These are phyloP conservation scores for Myriangium duriaei DNA, from an alignment of 2,329 filamentous ascomycete species.

Conservation along the genomic window DNA sequence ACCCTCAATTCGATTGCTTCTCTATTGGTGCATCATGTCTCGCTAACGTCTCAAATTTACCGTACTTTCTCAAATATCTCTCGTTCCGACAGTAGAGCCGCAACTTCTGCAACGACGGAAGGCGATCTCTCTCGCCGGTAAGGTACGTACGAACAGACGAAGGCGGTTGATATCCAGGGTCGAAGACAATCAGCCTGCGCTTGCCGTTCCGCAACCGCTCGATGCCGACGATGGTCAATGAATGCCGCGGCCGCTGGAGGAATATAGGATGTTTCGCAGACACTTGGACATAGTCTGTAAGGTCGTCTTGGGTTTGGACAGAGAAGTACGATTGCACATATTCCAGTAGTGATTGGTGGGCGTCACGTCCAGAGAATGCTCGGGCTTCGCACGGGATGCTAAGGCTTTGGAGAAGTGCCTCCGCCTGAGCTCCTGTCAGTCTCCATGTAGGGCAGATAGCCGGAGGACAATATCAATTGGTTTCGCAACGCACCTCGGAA, in stretches of 20 bases:
- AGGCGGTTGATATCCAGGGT: conserved; percentile 41
- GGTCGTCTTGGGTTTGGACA: no score
- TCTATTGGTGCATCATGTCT: no score
- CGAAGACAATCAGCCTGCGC: conserved; percentile 67
- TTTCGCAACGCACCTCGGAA: conserved; percentile 53
- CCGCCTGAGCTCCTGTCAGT: no score
- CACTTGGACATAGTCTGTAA: conserved; percentile 26
- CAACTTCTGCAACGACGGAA: conserved; percentile 25
- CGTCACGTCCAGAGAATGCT: conserved; percentile 33
- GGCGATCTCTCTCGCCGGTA: conserved; percentile 31
- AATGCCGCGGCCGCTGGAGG: conserved; percentile 81
- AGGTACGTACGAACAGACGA: conserved; percentile 57
- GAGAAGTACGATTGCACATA: conserved; percentile 64
- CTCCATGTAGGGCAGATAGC: conserved; percentile 54
- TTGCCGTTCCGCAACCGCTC: conserved; percentile 55
- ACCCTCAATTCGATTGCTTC: no score
- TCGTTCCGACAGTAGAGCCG: conserved; percentile 60
- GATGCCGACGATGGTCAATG: conserved; percentile 76
- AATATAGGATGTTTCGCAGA: conserved; percentile 57
- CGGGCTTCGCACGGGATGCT: conserved; percentile 43
- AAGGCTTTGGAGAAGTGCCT: conserved; percentile 23
- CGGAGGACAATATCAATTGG: no score
- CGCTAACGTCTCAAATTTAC: conserved; percentile 55
- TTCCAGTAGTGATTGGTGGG: conserved; percentile 45
- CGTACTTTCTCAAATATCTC: conserved; percentile 55